Base-by-base conservation (phyloP, 345 rosid genomes). In the Salix udensis region DNA sequence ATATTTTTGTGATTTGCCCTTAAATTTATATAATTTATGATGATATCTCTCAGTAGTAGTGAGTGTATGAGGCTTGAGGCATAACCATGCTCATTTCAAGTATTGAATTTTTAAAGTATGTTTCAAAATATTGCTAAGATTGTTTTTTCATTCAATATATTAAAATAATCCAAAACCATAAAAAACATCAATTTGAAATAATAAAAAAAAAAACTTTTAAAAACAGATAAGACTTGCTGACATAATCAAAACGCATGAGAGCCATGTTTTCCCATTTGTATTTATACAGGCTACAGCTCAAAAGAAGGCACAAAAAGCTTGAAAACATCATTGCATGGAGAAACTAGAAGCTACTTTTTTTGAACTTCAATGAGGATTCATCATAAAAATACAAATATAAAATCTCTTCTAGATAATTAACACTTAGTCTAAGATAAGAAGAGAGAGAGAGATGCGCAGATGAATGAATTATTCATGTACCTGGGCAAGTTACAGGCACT, bases 401-500 rank as follows among this genome's bases (percentile, higher is more conserved):
- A 52, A 52, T 2, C 21, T 52, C 58, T 6, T 52, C 58, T 52
- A 2, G 58, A 18, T 52, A 18, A 6, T 52, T 0, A 18, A 7
- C 46, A 52, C 58, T 19, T 19, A 0, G 58, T 52, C 58, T 19
- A 2, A 19, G n/a, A 18, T 42, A 11, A 16, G 26, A 46, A 53
- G 23, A 42, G 58, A 65, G 58, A 65, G 26, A 23, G 48, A 23
- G 36, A 30, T 18, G 18, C 39, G 44, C 9, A 62, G 44, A 67
- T 9, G 18, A 15, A 37, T 16, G n/a, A 2, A 36, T 34, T 31
- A 36, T 34, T 31, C 37, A 2, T 28, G 7, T 72, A 92, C 98
- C 95, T 86, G 1, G 91, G 92, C 81, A 90, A 81, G 80, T 85
- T 82, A 53, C 97, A 92, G 81, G 71, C 68, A 10, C 31, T 42